phyloP scores from a whole-genome alignment of 441 rosid genomes.

The Aleurites moluccanus region DNA sequence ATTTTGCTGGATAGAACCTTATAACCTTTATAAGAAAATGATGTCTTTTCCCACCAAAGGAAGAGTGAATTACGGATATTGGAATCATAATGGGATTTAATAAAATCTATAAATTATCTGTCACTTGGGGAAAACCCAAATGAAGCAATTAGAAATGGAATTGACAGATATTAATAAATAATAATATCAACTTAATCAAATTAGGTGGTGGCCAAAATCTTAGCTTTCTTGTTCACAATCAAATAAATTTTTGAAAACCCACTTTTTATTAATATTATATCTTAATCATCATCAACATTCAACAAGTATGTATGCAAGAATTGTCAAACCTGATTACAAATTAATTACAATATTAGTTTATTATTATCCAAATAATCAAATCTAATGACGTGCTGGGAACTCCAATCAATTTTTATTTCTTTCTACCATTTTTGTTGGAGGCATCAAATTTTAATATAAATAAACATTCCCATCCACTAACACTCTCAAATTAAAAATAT shows the following conservation, averaged over 20 bases:
- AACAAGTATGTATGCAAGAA: neutral
- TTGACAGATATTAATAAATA: too few relatives aligned
- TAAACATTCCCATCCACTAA: neutral
- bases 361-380: neutral
- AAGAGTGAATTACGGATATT: neutral
- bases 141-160: too few relatives aligned
- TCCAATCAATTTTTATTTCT: neutral
- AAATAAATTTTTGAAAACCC: neutral
- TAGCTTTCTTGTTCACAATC: slow-evolving; percentile 5
- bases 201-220: neutral
- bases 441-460: neutral
- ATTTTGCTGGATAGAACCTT: too few relatives aligned
- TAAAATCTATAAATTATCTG: neutral
- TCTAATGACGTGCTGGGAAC: slow-evolving; percentile 22
- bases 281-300: neutral
- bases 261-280: neutral
- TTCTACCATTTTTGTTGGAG: neutral
- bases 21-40: too few relatives aligned
- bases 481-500: too few relatives aligned
- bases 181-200: neutral
- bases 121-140: neutral
- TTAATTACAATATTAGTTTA: neutral
- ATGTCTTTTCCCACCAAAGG: neutral
- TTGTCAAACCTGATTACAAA: neutral
- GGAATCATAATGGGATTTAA: neutral